Base-by-base conservation (phyloP, 768 basidiomycete species). In the Saitozyma podzolica region DNA sequence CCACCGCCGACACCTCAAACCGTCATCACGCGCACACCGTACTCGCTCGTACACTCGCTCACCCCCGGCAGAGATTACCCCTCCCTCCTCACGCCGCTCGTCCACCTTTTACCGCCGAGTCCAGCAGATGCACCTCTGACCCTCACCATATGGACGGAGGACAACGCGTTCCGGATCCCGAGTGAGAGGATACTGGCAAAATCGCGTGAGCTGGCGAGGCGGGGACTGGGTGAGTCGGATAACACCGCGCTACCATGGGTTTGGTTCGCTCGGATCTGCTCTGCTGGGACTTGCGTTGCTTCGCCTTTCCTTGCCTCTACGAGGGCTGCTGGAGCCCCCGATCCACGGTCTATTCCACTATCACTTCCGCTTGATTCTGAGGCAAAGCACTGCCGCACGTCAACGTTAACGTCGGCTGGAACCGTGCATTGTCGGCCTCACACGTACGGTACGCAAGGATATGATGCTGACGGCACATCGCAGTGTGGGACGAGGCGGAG, bases 401-500 rank as follows among this genome's bases (percentile, higher is more conserved):
- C 29, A 29, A 29, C 29, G 29, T 29, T 29, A 29, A 29, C 29
- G 29, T 29, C 2, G 29, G 29, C 29, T 29, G 29, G 29, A 29
- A 29, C 29, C 29, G 29, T 29, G 29, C 29, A 29, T 29, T 29
- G 29, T 29, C 29, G 29, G 29, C 29, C 29, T 29, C 29, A 29
- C 29, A 29, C 29, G 29, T 29, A 29, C 29, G 29, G 29, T 29
- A 29, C 29, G 29, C 29, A 29, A 29, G 29, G 29, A 29, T 29
- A 5, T 29, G 29, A 29, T 29, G 29, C 29, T 29, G 29, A 29
- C 29, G 29, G 29, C 29, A 29, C 29, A 29, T 29, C 45, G 16
- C 11, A 62, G 54, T 62, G 10, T 62, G 61, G 61, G 61, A 50
- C 40, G 61, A 62, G 41, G 54, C 19, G 13, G 54, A 40, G 14